phyloP scores from a whole-genome alignment of 768 basidiomycete genomes.

The Boletus subcaerulescens region DNA sequence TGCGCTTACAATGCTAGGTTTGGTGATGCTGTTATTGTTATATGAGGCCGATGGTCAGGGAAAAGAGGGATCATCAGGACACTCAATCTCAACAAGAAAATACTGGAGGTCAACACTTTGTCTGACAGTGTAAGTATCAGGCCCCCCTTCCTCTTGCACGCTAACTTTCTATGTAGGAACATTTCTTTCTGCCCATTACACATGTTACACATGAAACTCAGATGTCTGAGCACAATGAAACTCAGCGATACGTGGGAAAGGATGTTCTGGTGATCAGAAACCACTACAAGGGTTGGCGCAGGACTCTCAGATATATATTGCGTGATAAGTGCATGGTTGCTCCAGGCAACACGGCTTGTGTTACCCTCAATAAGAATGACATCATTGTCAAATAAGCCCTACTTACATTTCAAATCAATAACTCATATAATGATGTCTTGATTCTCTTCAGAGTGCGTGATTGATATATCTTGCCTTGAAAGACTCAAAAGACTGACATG shows the following conservation, averaged over 20 bases:
- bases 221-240: background rate
- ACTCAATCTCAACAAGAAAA: background rate
- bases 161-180: background rate
- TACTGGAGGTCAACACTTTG: background rate
- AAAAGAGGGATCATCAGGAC: background rate
- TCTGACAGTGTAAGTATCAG: background rate
- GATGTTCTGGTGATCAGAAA: background rate
- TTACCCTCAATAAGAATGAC: background rate
- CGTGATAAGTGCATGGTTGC: background rate
- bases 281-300: slow-evolving; percentile 2
- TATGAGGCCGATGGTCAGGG: background rate
- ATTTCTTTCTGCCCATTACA: background rate
- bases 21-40: background rate
- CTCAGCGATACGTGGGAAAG: background rate
- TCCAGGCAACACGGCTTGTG: background rate
- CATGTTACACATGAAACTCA: background rate
- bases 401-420: no score
- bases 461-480: no score
- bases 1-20: background rate
- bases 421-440: no score
- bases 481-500: no score
- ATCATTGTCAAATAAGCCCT: background rate
- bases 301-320: background rate
- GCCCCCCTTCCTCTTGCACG: background rate
- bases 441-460: no score